Conservation (phyloP, 139 green algal genomes). For the Ettlia oleoabundans region DNA sequence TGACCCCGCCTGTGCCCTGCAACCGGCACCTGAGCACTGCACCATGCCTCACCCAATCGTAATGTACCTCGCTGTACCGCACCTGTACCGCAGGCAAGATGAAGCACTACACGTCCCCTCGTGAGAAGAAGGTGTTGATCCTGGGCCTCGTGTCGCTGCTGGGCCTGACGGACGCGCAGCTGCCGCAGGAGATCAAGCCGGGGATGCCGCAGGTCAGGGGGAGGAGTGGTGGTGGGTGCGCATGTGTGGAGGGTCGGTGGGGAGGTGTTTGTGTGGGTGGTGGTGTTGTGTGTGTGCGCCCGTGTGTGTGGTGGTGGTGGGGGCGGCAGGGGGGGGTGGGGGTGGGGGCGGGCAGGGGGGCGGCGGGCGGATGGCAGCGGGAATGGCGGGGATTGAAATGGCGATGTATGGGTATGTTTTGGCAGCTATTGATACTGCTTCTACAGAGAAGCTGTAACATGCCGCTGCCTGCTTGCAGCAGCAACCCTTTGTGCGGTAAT, state of each 20-base stretch:
- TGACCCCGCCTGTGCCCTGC: not conserved
- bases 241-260: not conserved
- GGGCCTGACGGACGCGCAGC: constrained; percentile 49
- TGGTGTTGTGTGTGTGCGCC: not conserved
- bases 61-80: not conserved
- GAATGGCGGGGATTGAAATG: no score
- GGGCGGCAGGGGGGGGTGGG: no score
- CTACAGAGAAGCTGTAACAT: no score
- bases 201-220: constrained; percentile 47
- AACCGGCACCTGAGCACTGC: not conserved
- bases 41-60: not conserved
- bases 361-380: no score
- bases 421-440: no score
- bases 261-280: not conserved
- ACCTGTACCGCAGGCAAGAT: constrained; percentile 47
- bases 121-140: constrained; percentile 84
- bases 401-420: no score
- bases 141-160: constrained; percentile 76
- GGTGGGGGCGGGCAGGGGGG: no score
- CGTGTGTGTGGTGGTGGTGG: not conserved
- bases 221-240: not conserved
- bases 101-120: constrained; percentile 70
- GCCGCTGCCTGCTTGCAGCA: no score
- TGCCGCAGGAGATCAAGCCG: constrained; percentile 66
- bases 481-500: no score